Conservation (phyloP, 208 protist species). For the Leishmania major region DNA sequence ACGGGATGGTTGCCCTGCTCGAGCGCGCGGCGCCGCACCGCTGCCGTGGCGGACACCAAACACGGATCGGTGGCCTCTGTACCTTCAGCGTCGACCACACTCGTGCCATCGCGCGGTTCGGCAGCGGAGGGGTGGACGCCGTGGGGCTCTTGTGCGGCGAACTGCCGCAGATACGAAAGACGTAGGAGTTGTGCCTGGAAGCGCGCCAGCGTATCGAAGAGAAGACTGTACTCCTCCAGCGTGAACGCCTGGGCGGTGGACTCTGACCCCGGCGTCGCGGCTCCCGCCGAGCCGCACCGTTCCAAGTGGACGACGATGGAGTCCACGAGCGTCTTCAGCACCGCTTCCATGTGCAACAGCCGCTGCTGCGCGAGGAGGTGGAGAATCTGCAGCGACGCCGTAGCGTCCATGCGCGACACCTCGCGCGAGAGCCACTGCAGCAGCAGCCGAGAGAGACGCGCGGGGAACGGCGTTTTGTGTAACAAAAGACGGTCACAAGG, state of each 20-base stretch:
- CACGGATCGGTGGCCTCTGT: not conserved
- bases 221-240: slow-evolving; percentile 23
- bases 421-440: slow-evolving; percentile 48
- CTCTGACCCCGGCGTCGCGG: not conserved
- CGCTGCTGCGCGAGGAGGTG: slow-evolving; percentile 70
- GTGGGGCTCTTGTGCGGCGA: not conserved
- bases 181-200: slow-evolving; percentile 34
- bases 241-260: not conserved
- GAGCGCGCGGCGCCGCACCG: not conserved
- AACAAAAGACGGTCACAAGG: not conserved
- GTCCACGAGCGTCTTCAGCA: slow-evolving; percentile 69
- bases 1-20: slow-evolving; percentile 38
- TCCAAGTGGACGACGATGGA: slow-evolving; percentile 40
- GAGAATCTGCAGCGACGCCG: slow-evolving; percentile 40
- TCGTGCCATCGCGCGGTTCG: not conserved
- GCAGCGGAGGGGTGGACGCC: not conserved
- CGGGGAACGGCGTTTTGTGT: slow-evolving; percentile 7
- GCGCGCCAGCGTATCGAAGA: slow-evolving; percentile 63
- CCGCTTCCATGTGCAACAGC: slow-evolving; percentile 40
- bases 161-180: not conserved
- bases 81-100: not conserved
- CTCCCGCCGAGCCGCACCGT: not conserved
- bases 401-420: slow-evolving; percentile 33
- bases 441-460: slow-evolving; percentile 29
- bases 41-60: not conserved